Conservation (phyloP, 768 basidiomycete species). For the Suillus sp. region DNA sequence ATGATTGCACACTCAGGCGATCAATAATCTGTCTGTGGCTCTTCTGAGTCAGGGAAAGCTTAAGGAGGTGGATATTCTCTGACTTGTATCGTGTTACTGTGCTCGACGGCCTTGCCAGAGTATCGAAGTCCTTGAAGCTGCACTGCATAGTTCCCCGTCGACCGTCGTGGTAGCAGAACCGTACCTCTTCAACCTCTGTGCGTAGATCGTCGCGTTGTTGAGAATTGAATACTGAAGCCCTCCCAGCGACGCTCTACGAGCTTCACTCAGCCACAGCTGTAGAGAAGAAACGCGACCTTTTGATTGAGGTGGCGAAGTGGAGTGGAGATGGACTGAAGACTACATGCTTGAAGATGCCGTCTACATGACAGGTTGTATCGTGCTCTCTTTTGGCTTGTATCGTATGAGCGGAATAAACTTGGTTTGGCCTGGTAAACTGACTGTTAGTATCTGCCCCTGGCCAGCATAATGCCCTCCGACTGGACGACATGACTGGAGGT, state of each 20-base stretch:
- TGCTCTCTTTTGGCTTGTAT: background rate
- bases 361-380: constrained; percentile 19
- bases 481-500: too few relatives aligned
- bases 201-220: constrained; percentile 25
- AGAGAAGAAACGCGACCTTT: constrained; percentile 74
- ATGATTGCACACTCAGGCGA: constrained; percentile 45
- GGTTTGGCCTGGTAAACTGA: background rate
- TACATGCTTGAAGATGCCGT: constrained; percentile 78
- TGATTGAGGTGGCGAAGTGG: constrained; percentile 82
- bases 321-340: constrained; percentile 82
- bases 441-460: background rate
- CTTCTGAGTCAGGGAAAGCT: constrained; percentile 70
- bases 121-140: constrained; percentile 67
- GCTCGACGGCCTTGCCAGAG: constrained; percentile 43
- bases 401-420: background rate
- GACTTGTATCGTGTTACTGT: background rate
- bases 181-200: constrained; percentile 84
- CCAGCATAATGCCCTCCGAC: too few relatives aligned
- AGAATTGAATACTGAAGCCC: constrained; percentile 2
- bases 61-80: constrained; percentile 53
- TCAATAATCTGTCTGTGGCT: constrained; percentile 77
- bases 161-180: constrained; percentile 78
- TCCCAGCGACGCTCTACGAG: constrained; percentile 78
- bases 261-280: constrained; percentile 70
- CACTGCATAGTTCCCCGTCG: constrained; percentile 64